A percentile compares a stretch with the other conserved stretches of the same genome.
phyloP scores from a whole-genome alignment of 805 yeast species.

The Pichia deserticola region DNA sequence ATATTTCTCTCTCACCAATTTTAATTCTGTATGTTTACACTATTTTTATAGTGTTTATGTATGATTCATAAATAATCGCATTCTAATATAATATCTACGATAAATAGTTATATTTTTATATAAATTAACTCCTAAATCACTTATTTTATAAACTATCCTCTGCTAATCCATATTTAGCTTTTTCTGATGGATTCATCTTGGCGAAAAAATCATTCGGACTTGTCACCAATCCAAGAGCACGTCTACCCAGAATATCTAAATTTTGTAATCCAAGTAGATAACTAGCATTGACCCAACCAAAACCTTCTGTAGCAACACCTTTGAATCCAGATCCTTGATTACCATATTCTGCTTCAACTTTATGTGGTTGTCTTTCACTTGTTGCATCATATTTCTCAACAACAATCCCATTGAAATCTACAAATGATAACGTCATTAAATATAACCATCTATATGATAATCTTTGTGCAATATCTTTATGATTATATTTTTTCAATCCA shows the following conservation, averaged over 20 bases:
- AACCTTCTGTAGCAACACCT: conserved; percentile 93
- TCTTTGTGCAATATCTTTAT: conserved; percentile 56
- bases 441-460: conserved; percentile 83
- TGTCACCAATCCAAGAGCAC: conserved; percentile 75
- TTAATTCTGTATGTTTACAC: too few species aligned
- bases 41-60: too few species aligned
- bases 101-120: neutral
- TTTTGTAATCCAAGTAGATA: conserved; percentile 65
- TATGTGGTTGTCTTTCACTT: conserved; percentile 74
- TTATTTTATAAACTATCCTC: neutral
- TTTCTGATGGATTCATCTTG: conserved; percentile 38
- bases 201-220: conserved; percentile 59
- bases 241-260: conserved; percentile 55
- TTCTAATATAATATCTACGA: too few species aligned
- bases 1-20: too few species aligned
- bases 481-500: conserved; percentile 68
- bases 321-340: conserved; percentile 90
- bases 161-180: conserved; percentile 27
- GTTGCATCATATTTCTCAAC: conserved; percentile 94
- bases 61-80: too few species aligned
- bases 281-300: conserved; percentile 97
- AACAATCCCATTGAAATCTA: conserved; percentile 87
- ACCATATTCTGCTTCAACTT: conserved; percentile 93
- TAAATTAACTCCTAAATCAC: neutral
- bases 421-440: conserved; percentile 83